Evolutionary conservation across 805 yeast genomes (phyloP).

Genomic region (Kluyveromyces nonfermentans): DNA sequence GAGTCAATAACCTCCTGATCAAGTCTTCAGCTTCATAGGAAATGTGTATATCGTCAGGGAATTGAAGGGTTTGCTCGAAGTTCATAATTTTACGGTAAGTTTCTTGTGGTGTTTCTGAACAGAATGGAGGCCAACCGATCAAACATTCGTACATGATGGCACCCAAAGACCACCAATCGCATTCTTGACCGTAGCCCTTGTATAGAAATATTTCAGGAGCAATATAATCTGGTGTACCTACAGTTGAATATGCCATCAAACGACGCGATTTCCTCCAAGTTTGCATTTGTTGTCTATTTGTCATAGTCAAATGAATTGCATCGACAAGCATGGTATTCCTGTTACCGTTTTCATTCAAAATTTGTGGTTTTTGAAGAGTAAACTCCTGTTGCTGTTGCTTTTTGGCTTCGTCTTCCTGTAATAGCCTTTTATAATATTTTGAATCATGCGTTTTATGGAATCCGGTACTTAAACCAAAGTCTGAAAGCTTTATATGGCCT

Average conservation of each 20-base stretch:
- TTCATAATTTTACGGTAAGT: constrained; percentile 85
- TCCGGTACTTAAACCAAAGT: constrained; percentile 84
- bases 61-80: constrained; percentile 80
- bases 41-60: constrained; percentile 87
- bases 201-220: constrained; percentile 91
- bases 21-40: constrained; percentile 85
- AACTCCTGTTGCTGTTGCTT: constrained; percentile 14
- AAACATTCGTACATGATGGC: constrained; percentile 95
- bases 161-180: constrained; percentile 98
- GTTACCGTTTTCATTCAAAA: constrained; percentile 27
- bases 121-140: constrained; percentile 96
- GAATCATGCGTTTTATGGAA: constrained; percentile 91
- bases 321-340: constrained; percentile 85
- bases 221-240: constrained; percentile 92
- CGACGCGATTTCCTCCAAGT: constrained; percentile 92
- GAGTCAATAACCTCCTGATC: constrained; percentile 65
- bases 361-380: constrained; percentile 31
- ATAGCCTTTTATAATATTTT: constrained; percentile 70
- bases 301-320: constrained; percentile 90
- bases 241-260: constrained; percentile 91
- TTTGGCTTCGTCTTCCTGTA: constrained; percentile 49
- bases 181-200: constrained; percentile 93
- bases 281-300: constrained; percentile 89
- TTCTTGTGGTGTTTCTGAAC: constrained; percentile 90
- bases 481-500: constrained; percentile 78